A percentile compares a stretch with the other conserved stretches of the same genome.
Conservation (phyloP, 176 grass and related monocot species). For the Puya raimondii region DNA sequence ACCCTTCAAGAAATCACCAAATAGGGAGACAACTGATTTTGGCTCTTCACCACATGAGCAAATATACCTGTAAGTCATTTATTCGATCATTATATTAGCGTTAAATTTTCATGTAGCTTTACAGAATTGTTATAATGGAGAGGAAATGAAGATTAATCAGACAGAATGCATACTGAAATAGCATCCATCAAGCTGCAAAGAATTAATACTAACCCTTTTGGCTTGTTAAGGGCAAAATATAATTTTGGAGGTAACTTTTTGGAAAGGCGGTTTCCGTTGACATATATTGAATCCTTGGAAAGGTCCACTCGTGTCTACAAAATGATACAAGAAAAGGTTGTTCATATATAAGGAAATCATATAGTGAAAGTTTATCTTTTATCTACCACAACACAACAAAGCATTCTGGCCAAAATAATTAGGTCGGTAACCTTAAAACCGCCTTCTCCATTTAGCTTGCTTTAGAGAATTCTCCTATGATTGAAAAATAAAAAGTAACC, state of each 20-base stretch:
- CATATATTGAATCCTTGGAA: constrained; percentile 85
- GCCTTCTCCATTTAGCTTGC: no score
- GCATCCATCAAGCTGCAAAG: background rate
- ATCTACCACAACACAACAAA: no score
- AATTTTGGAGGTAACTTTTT: constrained; percentile 80
- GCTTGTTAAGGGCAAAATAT: constrained; percentile 93
- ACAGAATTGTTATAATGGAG: background rate
- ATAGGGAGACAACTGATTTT: constrained; percentile 76
- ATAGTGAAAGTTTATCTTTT: no score
- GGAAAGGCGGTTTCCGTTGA: constrained; percentile 77
- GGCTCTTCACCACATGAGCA: constrained; percentile 75
- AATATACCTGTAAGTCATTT: constrained; percentile 58
- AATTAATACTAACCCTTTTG: constrained; percentile 64
- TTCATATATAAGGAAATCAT: background rate
- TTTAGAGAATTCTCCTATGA: no score
- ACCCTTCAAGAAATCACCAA: constrained; percentile 67
- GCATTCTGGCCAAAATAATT: no score
- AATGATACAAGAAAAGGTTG: constrained; percentile 14
- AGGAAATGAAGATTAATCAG: background rate
- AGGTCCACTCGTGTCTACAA: constrained; percentile 71
- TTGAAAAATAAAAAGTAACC: no score
- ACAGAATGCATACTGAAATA: background rate
- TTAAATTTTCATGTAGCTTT: background rate
- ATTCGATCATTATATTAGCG: constrained; percentile 20
- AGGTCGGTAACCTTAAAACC: no score